These are phyloP conservation scores for Curvularia spicifera DNA, from an alignment of 2,329 filamentous ascomycete genomes.

Conservation along the genomic window DNA sequence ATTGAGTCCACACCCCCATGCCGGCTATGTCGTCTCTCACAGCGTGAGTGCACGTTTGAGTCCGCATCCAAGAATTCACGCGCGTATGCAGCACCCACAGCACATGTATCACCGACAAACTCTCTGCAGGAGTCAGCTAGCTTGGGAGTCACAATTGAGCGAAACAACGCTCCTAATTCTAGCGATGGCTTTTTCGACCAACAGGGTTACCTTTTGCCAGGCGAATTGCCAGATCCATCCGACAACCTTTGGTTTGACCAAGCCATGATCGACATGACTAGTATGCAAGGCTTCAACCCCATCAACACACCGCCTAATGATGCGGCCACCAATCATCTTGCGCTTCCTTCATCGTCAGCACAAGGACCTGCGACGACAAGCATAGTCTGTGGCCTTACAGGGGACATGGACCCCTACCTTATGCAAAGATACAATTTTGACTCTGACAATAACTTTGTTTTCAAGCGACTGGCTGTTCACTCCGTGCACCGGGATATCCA, in stretches of 20 bases:
- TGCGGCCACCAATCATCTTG: not conserved
- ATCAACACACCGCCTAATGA: not conserved
- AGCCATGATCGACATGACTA: constrained; percentile 1
- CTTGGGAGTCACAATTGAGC: not conserved
- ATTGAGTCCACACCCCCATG: constrained; percentile 5
- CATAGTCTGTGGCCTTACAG: constrained; percentile 3
- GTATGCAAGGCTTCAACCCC: not conserved
- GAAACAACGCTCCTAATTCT: not conserved
- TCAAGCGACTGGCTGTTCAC: constrained; percentile 1
- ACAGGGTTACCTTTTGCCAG: not conserved
- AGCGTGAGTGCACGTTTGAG: constrained; percentile 2
- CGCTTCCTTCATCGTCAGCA: not conserved
- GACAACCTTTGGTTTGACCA: constrained; percentile 5
- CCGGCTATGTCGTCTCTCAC: constrained; percentile 7
- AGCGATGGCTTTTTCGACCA: not conserved
- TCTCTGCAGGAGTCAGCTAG: not conserved
- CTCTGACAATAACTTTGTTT: not conserved
- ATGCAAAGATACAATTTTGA: constrained; percentile 6
- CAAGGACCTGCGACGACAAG: not conserved
- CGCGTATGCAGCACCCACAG: not conserved
- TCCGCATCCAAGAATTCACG: not conserved
- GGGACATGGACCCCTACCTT: constrained; percentile 5
- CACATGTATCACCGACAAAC: not conserved
- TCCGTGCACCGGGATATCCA: constrained; percentile 1
- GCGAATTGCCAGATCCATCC: constrained; percentile 2